These are phyloP conservation scores for Galerina marginata DNA, from an alignment of 768 basidiomycete genomes.

Conservation along the genomic window DNA sequence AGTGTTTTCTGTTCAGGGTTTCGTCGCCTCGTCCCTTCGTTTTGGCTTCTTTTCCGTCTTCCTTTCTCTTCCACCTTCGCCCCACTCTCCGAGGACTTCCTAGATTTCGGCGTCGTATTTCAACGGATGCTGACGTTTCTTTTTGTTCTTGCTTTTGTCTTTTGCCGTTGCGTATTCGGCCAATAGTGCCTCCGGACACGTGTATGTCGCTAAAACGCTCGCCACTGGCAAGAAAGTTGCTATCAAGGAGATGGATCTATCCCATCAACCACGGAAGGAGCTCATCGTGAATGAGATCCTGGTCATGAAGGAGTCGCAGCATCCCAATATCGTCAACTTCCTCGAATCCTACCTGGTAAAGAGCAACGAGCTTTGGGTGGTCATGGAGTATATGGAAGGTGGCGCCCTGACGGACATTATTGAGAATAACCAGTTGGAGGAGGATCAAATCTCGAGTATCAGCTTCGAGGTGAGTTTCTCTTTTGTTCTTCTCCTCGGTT, in stretches of 20 bases:
- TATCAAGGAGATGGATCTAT: constrained; percentile 98
- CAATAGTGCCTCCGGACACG: constrained; percentile 91
- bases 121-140: constrained; percentile 20
- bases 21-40: background rate
- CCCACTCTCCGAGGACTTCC: constrained; percentile 1
- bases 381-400: constrained; percentile 99
- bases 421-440: constrained; percentile 93
- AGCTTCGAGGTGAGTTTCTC: constrained; percentile 75
- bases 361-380: constrained; percentile 92
- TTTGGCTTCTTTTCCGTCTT: background rate
- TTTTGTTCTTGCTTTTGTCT: constrained; percentile 13
- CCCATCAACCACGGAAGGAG: constrained; percentile 95
- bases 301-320: constrained; percentile 98
- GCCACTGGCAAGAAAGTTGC: constrained; percentile 88
- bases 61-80: background rate
- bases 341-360: constrained; percentile 89
- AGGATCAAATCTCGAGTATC: constrained; percentile 94
- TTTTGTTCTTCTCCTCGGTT: background rate
- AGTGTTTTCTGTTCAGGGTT: constrained; percentile 36
- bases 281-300: constrained; percentile 97
- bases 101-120: constrained; percentile 2
- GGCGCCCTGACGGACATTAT: constrained; percentile 98
- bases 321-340: constrained; percentile 97
- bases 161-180: background rate
- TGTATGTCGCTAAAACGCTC: constrained; percentile 94